Conservation (phyloP, 2,329 filamentous ascomycete species). For the Colletotrichum paranaense region DNA sequence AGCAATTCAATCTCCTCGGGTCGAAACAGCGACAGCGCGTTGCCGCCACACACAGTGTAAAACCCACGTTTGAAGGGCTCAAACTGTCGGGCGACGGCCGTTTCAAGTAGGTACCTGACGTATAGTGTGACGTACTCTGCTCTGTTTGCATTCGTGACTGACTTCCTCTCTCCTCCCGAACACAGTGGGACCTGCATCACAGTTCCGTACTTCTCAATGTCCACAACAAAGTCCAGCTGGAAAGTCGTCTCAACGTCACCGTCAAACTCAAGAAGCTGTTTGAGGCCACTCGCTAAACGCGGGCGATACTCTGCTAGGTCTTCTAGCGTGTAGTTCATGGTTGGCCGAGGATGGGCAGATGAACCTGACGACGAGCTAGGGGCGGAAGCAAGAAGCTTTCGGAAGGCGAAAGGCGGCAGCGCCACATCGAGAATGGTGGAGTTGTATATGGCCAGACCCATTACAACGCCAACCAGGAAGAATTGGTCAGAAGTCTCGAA, state of each 20-base stretch:
- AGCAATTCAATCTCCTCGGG: conserved; percentile 93
- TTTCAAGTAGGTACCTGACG: conserved; percentile 82
- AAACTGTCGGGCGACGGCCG: conserved; percentile 82
- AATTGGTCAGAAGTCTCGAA: conserved; percentile 94
- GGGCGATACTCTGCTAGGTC: conserved; percentile 88
- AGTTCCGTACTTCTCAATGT: conserved; percentile 81
- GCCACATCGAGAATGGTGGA: conserved; percentile 92
- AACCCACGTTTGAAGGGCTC: conserved; percentile 95
- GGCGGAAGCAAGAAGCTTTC: conserved; percentile 83
- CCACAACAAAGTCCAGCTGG: conserved; percentile 83
- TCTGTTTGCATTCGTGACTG: conserved; percentile 87
- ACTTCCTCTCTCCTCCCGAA: conserved; percentile 75
- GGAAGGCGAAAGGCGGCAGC: conserved; percentile 88
- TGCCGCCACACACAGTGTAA: conserved; percentile 90
- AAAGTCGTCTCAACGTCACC: conserved; percentile 86
- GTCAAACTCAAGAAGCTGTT: conserved; percentile 82
- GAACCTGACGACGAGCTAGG: conserved; percentile 69
- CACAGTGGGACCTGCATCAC: conserved; percentile 76
- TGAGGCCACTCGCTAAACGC: conserved; percentile 78
- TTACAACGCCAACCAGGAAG: conserved; percentile 87
- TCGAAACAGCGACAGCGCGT: conserved; percentile 86
- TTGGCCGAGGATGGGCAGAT: conserved; percentile 66
- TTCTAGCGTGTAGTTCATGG: conserved; percentile 80
- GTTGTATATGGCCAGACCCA: conserved; percentile 94
- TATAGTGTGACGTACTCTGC: conserved; percentile 90